phyloP scores from a whole-genome alignment of 352 stramenopile species.

The Hyphochytrium catenoides region DNA sequence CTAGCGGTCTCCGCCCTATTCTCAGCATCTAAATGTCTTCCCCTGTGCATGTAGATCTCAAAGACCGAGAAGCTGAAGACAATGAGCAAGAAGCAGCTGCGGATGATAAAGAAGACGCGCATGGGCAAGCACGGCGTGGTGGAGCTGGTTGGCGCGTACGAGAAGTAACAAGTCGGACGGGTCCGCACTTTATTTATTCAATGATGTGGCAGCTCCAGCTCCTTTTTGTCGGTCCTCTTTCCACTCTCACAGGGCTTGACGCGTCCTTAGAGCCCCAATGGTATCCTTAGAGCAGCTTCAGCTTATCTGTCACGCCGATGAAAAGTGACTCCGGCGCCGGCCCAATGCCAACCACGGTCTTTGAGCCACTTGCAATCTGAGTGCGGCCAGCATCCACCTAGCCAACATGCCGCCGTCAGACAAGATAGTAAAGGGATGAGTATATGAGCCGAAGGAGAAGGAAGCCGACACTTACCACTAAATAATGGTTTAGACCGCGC shows the following conservation, averaged over 20 bases:
- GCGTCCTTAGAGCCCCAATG: no score
- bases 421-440: background rate
- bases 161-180: no score
- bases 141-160: conserved; percentile 57
- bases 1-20: no score
- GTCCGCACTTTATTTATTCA: no score
- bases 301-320: no score
- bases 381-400: conserved; percentile 48
- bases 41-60: conserved; percentile 24
- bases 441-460: background rate
- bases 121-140: conserved; percentile 71
- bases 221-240: no score
- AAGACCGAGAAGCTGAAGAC: conserved; percentile 61
- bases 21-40: background rate
- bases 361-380: conserved; percentile 52
- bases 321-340: no score
- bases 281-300: no score
- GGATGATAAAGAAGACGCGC: conserved; percentile 70
- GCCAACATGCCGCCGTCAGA: background rate
- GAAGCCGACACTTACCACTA: conserved; percentile 23
- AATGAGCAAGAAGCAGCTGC: conserved; percentile 77
- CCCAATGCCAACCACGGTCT: conserved; percentile 54
- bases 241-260: no score
- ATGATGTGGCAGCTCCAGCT: no score
- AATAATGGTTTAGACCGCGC: conserved; percentile 37